A percentile compares a stretch with the other conserved stretches of the same genome.
These are phyloP conservation scores for Naganishia cerealis DNA, from an alignment of 1,284 basidiomycete species.

Conservation along the genomic window DNA sequence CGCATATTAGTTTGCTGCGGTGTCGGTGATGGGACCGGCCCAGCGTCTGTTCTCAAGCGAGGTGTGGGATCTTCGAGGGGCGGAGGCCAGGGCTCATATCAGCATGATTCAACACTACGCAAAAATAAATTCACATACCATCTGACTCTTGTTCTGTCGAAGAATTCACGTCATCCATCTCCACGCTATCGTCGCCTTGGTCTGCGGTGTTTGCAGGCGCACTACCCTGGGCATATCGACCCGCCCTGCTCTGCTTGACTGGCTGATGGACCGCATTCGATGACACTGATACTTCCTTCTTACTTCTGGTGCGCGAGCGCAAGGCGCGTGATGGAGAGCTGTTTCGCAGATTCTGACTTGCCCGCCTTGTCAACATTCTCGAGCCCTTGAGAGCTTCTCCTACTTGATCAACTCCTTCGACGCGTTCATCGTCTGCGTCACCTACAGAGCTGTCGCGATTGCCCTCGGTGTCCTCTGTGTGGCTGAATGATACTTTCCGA, in stretches of 20 bases:
- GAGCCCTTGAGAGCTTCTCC: constrained; percentile 1
- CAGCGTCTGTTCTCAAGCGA: constrained; percentile 7
- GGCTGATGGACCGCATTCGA: background rate
- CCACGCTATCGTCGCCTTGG: constrained; percentile 42
- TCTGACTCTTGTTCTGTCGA: constrained; percentile 12
- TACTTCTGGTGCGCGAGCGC: constrained; percentile 9
- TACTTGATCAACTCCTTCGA: constrained; percentile 41
- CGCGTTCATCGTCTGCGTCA: constrained; percentile 44
- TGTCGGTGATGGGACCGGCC: constrained; percentile 1
- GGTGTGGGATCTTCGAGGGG: constrained; percentile 14
- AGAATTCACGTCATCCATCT: constrained; percentile 58
- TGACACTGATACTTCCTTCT: background rate
- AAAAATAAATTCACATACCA: background rate
- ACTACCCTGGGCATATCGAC: constrained; percentile 24
- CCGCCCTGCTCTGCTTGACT: constrained; percentile 3
- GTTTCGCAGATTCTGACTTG: constrained; percentile 8
- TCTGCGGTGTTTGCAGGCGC: constrained; percentile 45
- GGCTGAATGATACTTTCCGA: constrained; percentile 21
- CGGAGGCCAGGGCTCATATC: background rate
- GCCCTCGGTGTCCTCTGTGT: constrained; percentile 21
- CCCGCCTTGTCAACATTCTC: constrained; percentile 9
- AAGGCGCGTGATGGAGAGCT: constrained; percentile 8
- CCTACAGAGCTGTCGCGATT: constrained; percentile 51
- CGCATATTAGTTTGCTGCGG: constrained; percentile 18
- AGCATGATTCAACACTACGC: background rate